A percentile compares a stretch with the other conserved stretches of the same genome.
These are phyloP conservation scores for Luzula sylvatica DNA, from an alignment of 176 grass and related monocot genomes.

Conservation along the genomic window DNA sequence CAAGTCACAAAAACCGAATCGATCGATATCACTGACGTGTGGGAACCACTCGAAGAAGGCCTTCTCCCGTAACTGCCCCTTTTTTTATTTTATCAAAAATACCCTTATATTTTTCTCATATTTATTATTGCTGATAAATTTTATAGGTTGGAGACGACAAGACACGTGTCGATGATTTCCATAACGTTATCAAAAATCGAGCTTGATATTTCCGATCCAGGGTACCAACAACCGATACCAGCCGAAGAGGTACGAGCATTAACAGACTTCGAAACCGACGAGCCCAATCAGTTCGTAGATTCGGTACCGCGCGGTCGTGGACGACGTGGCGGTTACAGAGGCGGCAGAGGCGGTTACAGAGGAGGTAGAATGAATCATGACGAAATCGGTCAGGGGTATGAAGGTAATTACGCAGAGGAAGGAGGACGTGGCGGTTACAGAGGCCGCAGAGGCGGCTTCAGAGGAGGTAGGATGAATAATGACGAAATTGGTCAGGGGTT, in stretches of 20 bases:
- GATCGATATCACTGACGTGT: constrained; percentile 73
- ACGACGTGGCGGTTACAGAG: constrained; percentile 45
- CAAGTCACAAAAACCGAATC: constrained; percentile 61
- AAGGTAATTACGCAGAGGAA: constrained; percentile 22
- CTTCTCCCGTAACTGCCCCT: constrained; percentile 48
- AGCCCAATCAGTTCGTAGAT: constrained; percentile 37
- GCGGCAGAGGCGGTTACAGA: constrained; percentile 35
- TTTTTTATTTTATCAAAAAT: constrained; percentile 1
- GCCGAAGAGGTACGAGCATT: constrained; percentile 53
- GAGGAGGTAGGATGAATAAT: background rate
- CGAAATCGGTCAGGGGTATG: no score
- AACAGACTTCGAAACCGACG: constrained; percentile 64
- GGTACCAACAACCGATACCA: constrained; percentile 86
- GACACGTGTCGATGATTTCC: constrained; percentile 79
- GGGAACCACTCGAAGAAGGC: constrained; percentile 94
- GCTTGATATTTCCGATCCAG: constrained; percentile 59
- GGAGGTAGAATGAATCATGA: background rate
- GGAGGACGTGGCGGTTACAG: constrained; percentile 18
- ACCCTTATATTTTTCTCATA: background rate
- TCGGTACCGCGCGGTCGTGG: constrained; percentile 33
- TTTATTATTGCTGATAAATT: constrained; percentile 15
- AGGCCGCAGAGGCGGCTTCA: constrained; percentile 22
- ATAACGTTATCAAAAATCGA: constrained; percentile 71
- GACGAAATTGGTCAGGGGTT: no score
- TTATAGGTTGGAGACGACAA: constrained; percentile 71